Base-by-base conservation (phyloP, 2,329 filamentous ascomycete species). In the Periglandula ipomoeae region DNA sequence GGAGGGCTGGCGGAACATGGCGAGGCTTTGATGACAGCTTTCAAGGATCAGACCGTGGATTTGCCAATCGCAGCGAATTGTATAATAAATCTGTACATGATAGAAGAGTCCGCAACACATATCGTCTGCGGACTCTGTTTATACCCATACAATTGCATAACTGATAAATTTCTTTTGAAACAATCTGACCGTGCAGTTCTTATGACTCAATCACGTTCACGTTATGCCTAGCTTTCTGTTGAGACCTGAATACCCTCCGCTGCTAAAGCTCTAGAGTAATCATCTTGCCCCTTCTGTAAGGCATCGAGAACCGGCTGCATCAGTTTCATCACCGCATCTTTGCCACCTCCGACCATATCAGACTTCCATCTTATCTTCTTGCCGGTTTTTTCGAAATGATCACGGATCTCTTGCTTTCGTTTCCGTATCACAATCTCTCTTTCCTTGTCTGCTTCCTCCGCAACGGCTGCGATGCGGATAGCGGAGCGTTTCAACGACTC, bases 401-500 rank as follows among this genome's bases (percentile, higher is more conserved):
- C 79, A 46, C 83, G 76, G 15, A 88, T 84, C 58, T 89, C 82
- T 54, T 78, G 75, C 66, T 84, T 88, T 52, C 82, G 71, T 46
- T 72, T 75, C 38, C 81, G 78, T 15, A 94, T 78, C 47, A 81
- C 73, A n/a, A 76, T 73, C 46, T 82, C 73, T 26, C 87, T 78
- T 53, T 87, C 85, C 48, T 72, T 72, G 60, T 96, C 90, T 0
- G 93, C 93, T 58, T 88, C 84, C 13, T 81, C 76, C 0, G 85
- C 87, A 1, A 96, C 87, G 15, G 84, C 82, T 50, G 85, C 79
- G 64, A 97, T 91, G 23, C 93, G 81, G 51, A 85, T 79, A 49
- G 83, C 73, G 0, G 89, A 91, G 51, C 85, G 81, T 51, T 81
- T 79, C 13, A 98, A 74, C 9, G 89, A 91, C 62, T 95, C 87